Conservation (phyloP, 1,284 basidiomycete species). For the Cryptococcus sp. region DNA sequence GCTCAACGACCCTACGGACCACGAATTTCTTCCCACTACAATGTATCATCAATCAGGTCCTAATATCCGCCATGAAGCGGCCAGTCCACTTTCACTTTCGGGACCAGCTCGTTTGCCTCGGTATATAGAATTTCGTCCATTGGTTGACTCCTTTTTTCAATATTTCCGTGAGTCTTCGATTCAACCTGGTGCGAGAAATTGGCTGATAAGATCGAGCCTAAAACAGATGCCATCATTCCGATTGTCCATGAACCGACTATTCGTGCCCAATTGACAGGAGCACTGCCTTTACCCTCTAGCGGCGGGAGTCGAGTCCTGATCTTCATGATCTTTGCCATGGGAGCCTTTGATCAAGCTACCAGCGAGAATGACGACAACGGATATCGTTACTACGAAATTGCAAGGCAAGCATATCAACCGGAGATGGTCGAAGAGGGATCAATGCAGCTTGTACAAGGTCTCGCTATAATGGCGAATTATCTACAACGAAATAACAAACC, state of each 20-base stretch:
- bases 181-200: neutral
- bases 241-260: conserved; percentile 35
- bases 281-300: conserved; percentile 23
- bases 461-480: conserved; percentile 36
- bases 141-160: conserved; percentile 6
- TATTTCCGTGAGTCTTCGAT: conserved; percentile 7
- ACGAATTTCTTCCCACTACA: neutral
- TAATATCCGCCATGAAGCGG: neutral
- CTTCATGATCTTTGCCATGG: conserved; percentile 38
- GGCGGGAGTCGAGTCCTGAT: conserved; percentile 19
- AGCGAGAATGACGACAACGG: conserved; percentile 15
- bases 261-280: conserved; percentile 28
- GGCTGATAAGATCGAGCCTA: neutral
- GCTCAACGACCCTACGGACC: conserved; percentile 1
- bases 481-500: conserved; percentile 29
- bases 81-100: neutral
- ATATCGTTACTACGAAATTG: conserved; percentile 21
- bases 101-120: conserved; percentile 7
- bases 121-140: neutral
- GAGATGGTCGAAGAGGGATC: conserved; percentile 28
- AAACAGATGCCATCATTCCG: conserved; percentile 25
- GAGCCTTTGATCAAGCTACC: conserved; percentile 23
- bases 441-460: conserved; percentile 28
- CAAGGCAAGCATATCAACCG: conserved; percentile 14
- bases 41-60: neutral